A percentile compares a stretch with the other conserved stretches of the same genome.
These are phyloP conservation scores for Camellia lanceoleosa DNA, from an alignment of 148 eudicot genomes.

Conservation along the genomic window DNA sequence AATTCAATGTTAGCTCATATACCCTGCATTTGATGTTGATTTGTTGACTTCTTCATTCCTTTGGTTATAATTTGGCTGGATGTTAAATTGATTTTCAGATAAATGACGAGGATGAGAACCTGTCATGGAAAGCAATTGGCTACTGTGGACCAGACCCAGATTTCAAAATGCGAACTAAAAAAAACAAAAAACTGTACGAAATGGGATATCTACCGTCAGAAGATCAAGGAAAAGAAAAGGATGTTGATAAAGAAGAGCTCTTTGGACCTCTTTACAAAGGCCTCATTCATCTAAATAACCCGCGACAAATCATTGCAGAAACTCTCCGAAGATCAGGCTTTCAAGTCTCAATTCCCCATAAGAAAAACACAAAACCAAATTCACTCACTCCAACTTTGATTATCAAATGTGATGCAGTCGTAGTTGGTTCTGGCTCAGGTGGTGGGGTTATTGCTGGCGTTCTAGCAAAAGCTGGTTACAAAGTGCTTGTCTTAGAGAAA, in stretches of 20 bases:
- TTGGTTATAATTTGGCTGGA: not conserved
- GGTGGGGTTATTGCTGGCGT: conserved; percentile 73
- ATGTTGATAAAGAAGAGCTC: conserved; percentile 17
- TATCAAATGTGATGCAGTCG: conserved; percentile 62
- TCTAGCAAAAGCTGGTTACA: conserved; percentile 66
- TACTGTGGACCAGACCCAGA: conserved; percentile 68
- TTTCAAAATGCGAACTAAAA: conserved; percentile 14
- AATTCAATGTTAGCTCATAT: too few species aligned
- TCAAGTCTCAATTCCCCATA: conserved; percentile 26
- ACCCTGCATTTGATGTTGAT: too few species aligned
- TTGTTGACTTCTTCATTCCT: too few species aligned
- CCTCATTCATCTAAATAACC: conserved; percentile 27
- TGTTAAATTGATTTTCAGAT: conserved; percentile 32
- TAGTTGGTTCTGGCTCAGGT: conserved; percentile 76
- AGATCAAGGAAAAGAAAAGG: conserved; percentile 7
- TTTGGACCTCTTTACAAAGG: conserved; percentile 59
- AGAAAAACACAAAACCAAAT: conserved; percentile 9
- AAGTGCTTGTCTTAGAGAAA: conserved; percentile 73
- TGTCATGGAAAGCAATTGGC: conserved; percentile 66
- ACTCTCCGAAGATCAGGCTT: conserved; percentile 33
- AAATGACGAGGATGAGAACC: conserved; percentile 50
- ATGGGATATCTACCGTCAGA: not conserved
- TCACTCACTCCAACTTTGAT: conserved; percentile 29
- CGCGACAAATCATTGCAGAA: conserved; percentile 25
- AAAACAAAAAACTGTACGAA: conserved; percentile 8